Conservation (phyloP, 345 rosid species). For the Melaleuca quinquenervia region DNA sequence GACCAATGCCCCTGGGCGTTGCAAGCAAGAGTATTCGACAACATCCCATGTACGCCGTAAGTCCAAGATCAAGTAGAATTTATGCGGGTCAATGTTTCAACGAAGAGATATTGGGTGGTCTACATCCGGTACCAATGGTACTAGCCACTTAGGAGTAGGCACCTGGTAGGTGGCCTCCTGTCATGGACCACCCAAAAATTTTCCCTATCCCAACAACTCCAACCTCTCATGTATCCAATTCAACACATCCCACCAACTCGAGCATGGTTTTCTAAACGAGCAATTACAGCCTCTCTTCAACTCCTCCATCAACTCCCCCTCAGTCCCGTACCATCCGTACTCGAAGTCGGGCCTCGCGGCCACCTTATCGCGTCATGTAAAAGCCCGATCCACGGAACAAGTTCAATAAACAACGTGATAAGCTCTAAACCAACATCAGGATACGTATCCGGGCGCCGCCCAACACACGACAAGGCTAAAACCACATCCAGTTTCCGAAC, state of each 20-base stretch:
- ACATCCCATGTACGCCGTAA: neutral
- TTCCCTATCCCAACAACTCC: neutral
- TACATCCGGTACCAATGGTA: too few relatives aligned
- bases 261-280: too few relatives aligned
- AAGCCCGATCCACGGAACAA: neutral
- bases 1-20: neutral
- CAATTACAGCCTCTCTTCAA: too few relatives aligned
- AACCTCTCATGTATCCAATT: neutral
- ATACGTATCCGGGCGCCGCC: neutral
- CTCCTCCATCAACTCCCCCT: too few relatives aligned
- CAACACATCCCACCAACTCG: too few relatives aligned
- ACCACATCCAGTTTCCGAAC: neutral
- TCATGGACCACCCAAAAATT: too few relatives aligned
- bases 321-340: neutral
- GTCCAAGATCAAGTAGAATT: too few relatives aligned
- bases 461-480: neutral
- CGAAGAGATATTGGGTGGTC: too few relatives aligned
- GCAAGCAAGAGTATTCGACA: neutral
- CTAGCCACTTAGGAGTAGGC: too few relatives aligned
- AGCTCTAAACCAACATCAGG: neutral
- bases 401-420: neutral
- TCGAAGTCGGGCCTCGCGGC: neutral
- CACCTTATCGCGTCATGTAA: neutral
- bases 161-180: too few relatives aligned
- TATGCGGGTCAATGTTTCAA: neutral